Evolutionary conservation across 2,329 filamentous ascomycete genomes (phyloP).

Genomic region (Alternaria triticina): DNA sequence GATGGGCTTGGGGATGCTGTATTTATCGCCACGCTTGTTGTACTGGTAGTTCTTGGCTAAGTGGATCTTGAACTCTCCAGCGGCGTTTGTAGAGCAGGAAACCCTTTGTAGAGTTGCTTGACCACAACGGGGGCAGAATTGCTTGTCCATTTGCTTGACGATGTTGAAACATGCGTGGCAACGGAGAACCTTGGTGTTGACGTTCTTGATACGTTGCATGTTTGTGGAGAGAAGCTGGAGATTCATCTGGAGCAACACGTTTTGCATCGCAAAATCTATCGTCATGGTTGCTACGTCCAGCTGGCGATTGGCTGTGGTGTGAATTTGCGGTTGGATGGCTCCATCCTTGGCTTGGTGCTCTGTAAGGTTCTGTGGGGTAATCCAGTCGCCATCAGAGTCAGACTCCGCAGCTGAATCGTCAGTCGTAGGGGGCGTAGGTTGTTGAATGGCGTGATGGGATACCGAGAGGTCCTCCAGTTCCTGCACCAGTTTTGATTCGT

Average conservation of each 20-base stretch:
- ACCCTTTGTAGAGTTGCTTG: slow-evolving; percentile 85
- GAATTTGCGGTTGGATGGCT: slow-evolving; percentile 50
- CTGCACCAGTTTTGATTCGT: slow-evolving; percentile 15
- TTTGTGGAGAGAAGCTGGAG: slow-evolving; percentile 83
- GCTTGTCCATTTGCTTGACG: slow-evolving; percentile 81
- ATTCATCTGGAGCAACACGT: slow-evolving; percentile 93
- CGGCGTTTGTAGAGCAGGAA: slow-evolving; percentile 80
- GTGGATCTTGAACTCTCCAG: slow-evolving; percentile 83
- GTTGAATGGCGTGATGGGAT: slow-evolving; percentile 16
- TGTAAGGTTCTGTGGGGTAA: slow-evolving; percentile 90
- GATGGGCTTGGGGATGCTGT: slow-evolving; percentile 88
- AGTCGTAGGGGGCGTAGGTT: slow-evolving; percentile 24
- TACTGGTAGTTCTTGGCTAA: slow-evolving; percentile 95
- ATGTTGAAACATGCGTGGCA: slow-evolving; percentile 83
- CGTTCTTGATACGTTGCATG: slow-evolving; percentile 78
- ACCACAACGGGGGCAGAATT: slow-evolving; percentile 93
- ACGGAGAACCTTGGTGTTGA: slow-evolving; percentile 88
- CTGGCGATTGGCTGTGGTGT: slow-evolving; percentile 59
- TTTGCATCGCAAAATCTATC: slow-evolving; percentile 97
- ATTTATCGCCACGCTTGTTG: slow-evolving; percentile 92
- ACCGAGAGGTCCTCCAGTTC: slow-evolving; percentile 31
- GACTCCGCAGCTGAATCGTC: slow-evolving; percentile 21
- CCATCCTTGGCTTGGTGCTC: slow-evolving; percentile 76
- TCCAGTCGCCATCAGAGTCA: slow-evolving; percentile 71
- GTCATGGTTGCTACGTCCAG: slow-evolving; percentile 93